phyloP scores from a whole-genome alignment of 2,329 filamentous ascomycete genomes.

The Aaosphaeria arxii region DNA sequence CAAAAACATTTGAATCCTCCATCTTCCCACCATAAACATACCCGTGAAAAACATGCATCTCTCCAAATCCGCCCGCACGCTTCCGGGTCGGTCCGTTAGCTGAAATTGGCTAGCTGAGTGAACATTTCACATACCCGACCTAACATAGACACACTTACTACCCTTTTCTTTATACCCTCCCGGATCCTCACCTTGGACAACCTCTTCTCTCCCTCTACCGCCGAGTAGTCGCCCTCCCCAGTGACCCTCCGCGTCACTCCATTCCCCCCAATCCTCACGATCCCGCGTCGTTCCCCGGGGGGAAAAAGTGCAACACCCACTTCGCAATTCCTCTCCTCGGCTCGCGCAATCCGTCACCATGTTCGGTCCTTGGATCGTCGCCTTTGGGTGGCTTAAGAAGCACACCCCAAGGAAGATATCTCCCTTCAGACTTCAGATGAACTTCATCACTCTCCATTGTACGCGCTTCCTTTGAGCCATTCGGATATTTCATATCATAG shows the following conservation, averaged over 20 bases:
- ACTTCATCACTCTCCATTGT: slow-evolving; percentile 82
- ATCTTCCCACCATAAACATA: not conserved
- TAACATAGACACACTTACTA: too few relatives aligned
- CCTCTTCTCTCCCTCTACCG: not conserved
- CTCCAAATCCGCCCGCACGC: slow-evolving; percentile 1
- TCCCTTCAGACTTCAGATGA: slow-evolving; percentile 60
- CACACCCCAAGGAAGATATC: slow-evolving; percentile 18
- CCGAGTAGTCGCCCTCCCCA: not conserved
- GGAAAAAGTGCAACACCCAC: not conserved
- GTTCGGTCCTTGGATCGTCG: slow-evolving; percentile 30
- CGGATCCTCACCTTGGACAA: not conserved
- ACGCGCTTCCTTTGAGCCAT: slow-evolving; percentile 6
- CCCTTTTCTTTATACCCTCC: too few relatives aligned
- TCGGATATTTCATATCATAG: not conserved
- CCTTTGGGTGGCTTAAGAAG: slow-evolving; percentile 26
- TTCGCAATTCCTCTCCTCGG: not conserved
- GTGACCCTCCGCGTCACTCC: not conserved
- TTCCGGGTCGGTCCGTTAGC: slow-evolving; percentile 22
- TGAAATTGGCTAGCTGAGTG: slow-evolving; percentile 2
- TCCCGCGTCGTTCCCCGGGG: not conserved
- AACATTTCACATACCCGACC: not conserved
- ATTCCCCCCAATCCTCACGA: not conserved
- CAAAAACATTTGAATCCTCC: too few relatives aligned
- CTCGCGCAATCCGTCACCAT: slow-evolving; percentile 8
- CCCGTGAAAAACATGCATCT: not conserved